Percentiles rank a stretch among this genome's conserved stretches.
These are phyloP conservation scores for Pseudogymnoascus sp. DNA, from an alignment of 2,329 filamentous ascomycete genomes.

Conservation along the genomic window DNA sequence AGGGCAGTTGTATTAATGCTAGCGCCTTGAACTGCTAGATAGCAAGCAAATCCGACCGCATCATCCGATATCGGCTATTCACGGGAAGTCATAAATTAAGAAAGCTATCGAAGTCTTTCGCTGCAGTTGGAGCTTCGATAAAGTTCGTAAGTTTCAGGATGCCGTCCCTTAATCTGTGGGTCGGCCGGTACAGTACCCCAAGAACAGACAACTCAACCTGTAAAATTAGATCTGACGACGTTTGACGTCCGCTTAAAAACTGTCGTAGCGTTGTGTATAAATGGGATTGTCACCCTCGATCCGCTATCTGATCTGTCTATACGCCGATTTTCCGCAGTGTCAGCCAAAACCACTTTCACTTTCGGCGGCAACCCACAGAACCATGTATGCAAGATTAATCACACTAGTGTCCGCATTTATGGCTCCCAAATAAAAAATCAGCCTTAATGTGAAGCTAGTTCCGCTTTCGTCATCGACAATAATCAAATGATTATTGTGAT, in stretches of 20 bases:
- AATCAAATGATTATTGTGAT: background rate
- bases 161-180: constrained; percentile 5
- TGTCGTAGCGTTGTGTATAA: no score
- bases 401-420: no score
- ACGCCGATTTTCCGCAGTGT: no score
- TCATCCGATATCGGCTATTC: background rate
- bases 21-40: background rate
- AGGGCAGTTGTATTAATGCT: background rate
- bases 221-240: no score
- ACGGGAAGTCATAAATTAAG: background rate
- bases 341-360: no score
- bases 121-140: background rate
- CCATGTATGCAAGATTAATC: no score
- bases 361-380: no score
- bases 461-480: background rate
- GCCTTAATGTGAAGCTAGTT: no score
- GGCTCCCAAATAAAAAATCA: no score
- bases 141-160: constrained; percentile 4
- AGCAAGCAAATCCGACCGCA: background rate
- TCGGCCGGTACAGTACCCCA: constrained; percentile 1
- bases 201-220: constrained; percentile 10
- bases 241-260: no score
- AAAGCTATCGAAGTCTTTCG: background rate
- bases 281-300: no score
- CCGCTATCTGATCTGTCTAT: no score